These are phyloP conservation scores for Mycena venus DNA, from an alignment of 768 basidiomycete species.

Conservation along the genomic window DNA sequence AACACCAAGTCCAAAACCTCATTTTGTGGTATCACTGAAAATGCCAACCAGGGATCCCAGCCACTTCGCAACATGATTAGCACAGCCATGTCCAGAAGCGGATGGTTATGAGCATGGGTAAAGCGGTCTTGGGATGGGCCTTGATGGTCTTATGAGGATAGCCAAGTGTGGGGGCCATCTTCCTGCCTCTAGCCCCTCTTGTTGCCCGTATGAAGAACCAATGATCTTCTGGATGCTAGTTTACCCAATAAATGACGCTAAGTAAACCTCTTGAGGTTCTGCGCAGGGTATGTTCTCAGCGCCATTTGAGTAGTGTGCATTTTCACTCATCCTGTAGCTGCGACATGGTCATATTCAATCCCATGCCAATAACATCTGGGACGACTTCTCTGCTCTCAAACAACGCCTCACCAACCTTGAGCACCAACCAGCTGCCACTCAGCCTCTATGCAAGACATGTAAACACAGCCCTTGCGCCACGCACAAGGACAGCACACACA, in stretches of 20 bases:
- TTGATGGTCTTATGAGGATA: too few species aligned
- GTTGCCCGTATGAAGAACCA: background rate
- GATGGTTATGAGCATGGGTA: too few species aligned
- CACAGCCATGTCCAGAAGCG: too few species aligned
- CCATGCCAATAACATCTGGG: background rate
- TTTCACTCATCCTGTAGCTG: background rate
- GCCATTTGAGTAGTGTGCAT: background rate
- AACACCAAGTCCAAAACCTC: too few species aligned
- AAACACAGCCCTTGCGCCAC: background rate
- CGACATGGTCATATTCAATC: background rate
- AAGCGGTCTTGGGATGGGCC: too few species aligned
- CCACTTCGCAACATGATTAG: too few species aligned
- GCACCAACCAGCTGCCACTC: background rate
- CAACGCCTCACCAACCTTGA: background rate
- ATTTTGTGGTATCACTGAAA: too few species aligned
- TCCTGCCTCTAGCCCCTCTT: background rate
- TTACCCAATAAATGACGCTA: background rate
- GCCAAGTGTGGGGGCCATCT: too few species aligned
- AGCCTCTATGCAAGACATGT: slow-evolving; percentile 3
- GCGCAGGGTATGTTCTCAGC: background rate
- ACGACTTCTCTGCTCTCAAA: background rate
- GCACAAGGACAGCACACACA: too few species aligned
- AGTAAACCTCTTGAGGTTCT: background rate
- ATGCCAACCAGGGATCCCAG: too few species aligned
- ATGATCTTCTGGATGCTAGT: background rate